Percentiles rank a stretch among this genome's conserved stretches.
These are phyloP conservation scores for Paraconiothyrium sp. DNA, from an alignment of 2,329 filamentous ascomycete genomes.

Conservation along the genomic window DNA sequence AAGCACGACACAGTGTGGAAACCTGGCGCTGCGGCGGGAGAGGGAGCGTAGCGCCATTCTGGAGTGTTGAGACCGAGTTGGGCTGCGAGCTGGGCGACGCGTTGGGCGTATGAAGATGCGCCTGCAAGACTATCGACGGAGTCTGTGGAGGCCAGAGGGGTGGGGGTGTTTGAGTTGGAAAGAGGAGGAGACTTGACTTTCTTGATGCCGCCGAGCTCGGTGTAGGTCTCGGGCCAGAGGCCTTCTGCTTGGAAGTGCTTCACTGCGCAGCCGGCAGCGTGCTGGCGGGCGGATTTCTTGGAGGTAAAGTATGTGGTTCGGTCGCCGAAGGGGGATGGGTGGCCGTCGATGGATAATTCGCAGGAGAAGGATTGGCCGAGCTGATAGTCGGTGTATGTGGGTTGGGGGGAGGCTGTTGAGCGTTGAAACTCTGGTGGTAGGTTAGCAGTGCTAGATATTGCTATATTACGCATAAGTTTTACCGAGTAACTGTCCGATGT, in stretches of 20 bases:
- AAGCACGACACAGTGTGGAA: constrained; percentile 50
- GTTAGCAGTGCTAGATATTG: constrained; percentile 15
- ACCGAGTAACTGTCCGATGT: constrained; percentile 52
- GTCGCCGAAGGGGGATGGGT: constrained; percentile 47
- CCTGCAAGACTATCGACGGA: not conserved
- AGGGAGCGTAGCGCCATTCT: constrained; percentile 27
- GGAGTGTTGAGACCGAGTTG: constrained; percentile 35
- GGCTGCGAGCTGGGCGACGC: constrained; percentile 31
- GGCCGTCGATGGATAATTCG: constrained; percentile 37
- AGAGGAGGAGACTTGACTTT: constrained; percentile 33
- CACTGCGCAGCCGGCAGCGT: constrained; percentile 54
- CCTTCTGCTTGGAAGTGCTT: constrained; percentile 51
- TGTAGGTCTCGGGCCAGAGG: constrained; percentile 37
- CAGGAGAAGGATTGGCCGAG: constrained; percentile 45
- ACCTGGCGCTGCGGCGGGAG: constrained; percentile 20
- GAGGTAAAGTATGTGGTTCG: constrained; percentile 40
- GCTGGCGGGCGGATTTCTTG: constrained; percentile 54
- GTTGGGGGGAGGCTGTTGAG: constrained; percentile 32
- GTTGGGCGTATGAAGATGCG: constrained; percentile 23
- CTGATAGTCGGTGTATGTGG: constrained; percentile 50
- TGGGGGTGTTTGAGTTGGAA: not conserved
- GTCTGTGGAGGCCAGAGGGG: not conserved
- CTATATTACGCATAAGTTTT: constrained; percentile 19
- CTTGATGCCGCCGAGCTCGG: constrained; percentile 38
- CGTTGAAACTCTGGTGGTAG: constrained; percentile 42